These are phyloP conservation scores for Senna siamea DNA, from an alignment of 306 rosid genomes.

Conservation along the genomic window DNA sequence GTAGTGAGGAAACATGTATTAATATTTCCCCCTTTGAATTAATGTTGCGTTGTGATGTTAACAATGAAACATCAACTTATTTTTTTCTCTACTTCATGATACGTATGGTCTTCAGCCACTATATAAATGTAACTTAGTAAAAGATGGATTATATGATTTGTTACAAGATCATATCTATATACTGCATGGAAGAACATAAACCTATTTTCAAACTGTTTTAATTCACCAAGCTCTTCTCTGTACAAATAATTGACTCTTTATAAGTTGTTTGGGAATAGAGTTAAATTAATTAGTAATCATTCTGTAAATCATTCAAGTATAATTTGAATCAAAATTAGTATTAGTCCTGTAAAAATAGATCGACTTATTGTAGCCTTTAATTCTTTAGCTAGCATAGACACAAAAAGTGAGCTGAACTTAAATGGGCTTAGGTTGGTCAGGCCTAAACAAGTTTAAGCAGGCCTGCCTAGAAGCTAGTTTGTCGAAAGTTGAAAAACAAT, in stretches of 20 bases:
- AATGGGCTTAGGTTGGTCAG: too few species aligned
- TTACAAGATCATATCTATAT: slow-evolving; percentile 21
- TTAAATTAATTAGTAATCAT: slow-evolving; percentile 16
- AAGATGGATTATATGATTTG: background rate
- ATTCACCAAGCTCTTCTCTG: slow-evolving; percentile 7
- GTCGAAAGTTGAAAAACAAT: too few species aligned
- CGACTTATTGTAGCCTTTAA: too few species aligned
- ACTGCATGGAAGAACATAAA: slow-evolving; percentile 31
- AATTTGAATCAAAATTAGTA: slow-evolving; percentile 30
- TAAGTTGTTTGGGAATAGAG: slow-evolving; percentile 32
- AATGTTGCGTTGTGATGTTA: background rate
- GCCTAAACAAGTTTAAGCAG: too few species aligned
- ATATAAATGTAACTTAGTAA: too few species aligned
- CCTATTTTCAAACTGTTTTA: slow-evolving; percentile 17
- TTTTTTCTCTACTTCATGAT: background rate
- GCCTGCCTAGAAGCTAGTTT: too few species aligned
- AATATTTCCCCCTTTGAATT: background rate
- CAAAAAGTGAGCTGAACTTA: too few species aligned
- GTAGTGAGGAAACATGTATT: background rate
- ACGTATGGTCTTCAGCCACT: background rate
- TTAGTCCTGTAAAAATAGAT: too few species aligned
- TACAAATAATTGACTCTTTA: slow-evolving; percentile 29
- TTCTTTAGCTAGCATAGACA: too few species aligned
- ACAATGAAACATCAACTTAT: slow-evolving; percentile 31
- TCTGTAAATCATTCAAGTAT: slow-evolving; percentile 32